Percentiles rank a stretch among this genome's conserved stretches.
These are phyloP conservation scores for Pyricularia sp. DNA, from an alignment of 2,329 filamentous ascomycete genomes.

Conservation along the genomic window DNA sequence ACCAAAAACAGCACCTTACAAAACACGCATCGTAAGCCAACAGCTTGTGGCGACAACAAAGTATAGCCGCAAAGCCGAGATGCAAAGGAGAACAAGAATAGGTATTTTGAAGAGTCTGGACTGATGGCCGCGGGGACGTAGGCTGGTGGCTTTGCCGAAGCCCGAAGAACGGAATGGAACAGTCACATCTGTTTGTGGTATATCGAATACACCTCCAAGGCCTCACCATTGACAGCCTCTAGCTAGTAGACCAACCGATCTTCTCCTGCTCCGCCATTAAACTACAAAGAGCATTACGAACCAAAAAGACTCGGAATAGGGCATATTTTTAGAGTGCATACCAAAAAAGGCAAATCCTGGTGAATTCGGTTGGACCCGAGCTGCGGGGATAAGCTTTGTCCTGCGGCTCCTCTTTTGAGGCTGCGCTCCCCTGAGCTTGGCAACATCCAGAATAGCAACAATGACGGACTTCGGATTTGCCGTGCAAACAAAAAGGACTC, in stretches of 20 bases:
- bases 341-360: neutral
- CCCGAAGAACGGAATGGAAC: no score
- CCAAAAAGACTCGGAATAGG: neutral
- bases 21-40: neutral
- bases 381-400: neutral
- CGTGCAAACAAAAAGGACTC: neutral
- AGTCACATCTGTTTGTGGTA: no score
- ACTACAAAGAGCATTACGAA: neutral
- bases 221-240: no score
- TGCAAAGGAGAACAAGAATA: neutral
- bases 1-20: neutral
- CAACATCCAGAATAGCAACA: neutral
- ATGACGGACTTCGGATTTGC: neutral
- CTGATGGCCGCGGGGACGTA: no score
- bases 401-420: neutral
- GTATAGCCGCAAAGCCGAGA: neutral
- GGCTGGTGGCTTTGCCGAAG: no score
- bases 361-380: neutral
- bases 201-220: no score
- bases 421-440: neutral
- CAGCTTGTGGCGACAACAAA: neutral
- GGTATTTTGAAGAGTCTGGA: no score
- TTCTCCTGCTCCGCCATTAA: neutral
- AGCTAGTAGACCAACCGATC: neutral
- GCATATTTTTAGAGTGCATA: neutral